Base-by-base conservation (phyloP, 164 flowering plant genomes). In the Aristolochia contorta region DNA sequence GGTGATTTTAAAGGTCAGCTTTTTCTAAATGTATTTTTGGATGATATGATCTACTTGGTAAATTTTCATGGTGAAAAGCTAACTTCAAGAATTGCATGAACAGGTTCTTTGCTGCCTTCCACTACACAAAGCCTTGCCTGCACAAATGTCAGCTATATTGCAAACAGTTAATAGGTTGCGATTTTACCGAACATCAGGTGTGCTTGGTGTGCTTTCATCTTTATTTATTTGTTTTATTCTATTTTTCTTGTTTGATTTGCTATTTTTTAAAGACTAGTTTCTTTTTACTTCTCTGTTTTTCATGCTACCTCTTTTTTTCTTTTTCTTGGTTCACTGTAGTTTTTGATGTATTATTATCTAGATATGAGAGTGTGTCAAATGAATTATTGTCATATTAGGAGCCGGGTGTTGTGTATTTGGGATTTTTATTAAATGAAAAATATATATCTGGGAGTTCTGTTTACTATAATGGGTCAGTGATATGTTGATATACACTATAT, bases 31-130 rank as follows among this genome's bases (percentile, higher is more conserved):
- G 30, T 18, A 4, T 16, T 57, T 27, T 54, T 33, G 58, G 49
- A 45, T 61, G 16, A 32, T n/a, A 13, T 59, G 54, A 9, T 23
- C 27, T 13, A 12, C 16, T 23, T 49, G 10, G 4, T 53, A 61
- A 24, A 49, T 59, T 47, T 19, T 16, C 14, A 12, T 18, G 43
- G 46, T 49, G 43, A 33, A 33, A 59, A 45, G 50, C 58, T 63
- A 56, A 63, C 32, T 24, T 27, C 20, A n/a, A 12, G 47, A 64
- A 61, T 53, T 67, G 33, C 13, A 25, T 62, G 2, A 69, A 61
- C 72, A 94, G 99, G 95, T 94, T 56, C 84, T 94, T 48, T 84
- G 82, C 74, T 92, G 87, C 72, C 79, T 94, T 67, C 99, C 99
- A 15, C 61, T 94, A 41, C 84, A 82, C 47, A 87, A 87, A 73